Evolutionary conservation across 148 eudicot species (phyloP).

Genomic region (Linanthus parryae): DNA sequence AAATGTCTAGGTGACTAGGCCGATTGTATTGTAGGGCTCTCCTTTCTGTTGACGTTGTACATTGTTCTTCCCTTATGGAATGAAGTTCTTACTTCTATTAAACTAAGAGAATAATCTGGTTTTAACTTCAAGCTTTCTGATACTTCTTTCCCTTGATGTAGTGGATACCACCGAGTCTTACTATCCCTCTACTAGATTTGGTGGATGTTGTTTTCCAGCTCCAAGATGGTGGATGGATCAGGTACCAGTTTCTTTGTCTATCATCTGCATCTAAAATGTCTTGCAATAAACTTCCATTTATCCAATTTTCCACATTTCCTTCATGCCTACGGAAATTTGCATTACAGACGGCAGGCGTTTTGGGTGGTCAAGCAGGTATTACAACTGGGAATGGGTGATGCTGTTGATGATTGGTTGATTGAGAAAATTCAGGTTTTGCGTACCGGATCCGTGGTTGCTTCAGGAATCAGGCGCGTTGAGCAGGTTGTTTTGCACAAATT

Average conservation of each 20-base stretch:
- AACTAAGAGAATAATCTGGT: too few species aligned
- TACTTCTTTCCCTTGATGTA: slow-evolving; percentile 27
- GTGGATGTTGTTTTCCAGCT: slow-evolving; percentile 97
- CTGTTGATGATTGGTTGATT: slow-evolving; percentile 98
- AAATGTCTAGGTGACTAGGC: too few species aligned
- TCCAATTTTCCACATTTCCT: slow-evolving; percentile 1
- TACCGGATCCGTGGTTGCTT: slow-evolving; percentile 81
- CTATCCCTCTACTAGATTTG: slow-evolving; percentile 79
- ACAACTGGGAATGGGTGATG: slow-evolving; percentile 99
- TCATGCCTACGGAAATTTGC: slow-evolving; percentile 3
- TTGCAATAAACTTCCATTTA: not conserved
- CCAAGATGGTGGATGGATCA: slow-evolving; percentile 99
- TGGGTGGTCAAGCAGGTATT: slow-evolving; percentile 97
- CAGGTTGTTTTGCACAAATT: slow-evolving; percentile 39
- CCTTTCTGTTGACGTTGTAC: too few species aligned
- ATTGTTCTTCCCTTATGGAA: too few species aligned
- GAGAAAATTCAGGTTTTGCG: slow-evolving; percentile 87
- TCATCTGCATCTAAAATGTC: not conserved
- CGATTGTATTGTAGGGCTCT: too few species aligned
- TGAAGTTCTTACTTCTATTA: too few species aligned
- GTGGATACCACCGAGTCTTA: slow-evolving; percentile 93
- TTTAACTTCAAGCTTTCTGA: not conserved
- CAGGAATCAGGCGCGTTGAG: slow-evolving; percentile 81
- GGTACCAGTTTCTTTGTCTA: slow-evolving; percentile 39
- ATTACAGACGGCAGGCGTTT: slow-evolving; percentile 80